phyloP scores from a whole-genome alignment of 225 moss, liverwort and hornwort genomes.

The Sphagnum tenellum region DNA sequence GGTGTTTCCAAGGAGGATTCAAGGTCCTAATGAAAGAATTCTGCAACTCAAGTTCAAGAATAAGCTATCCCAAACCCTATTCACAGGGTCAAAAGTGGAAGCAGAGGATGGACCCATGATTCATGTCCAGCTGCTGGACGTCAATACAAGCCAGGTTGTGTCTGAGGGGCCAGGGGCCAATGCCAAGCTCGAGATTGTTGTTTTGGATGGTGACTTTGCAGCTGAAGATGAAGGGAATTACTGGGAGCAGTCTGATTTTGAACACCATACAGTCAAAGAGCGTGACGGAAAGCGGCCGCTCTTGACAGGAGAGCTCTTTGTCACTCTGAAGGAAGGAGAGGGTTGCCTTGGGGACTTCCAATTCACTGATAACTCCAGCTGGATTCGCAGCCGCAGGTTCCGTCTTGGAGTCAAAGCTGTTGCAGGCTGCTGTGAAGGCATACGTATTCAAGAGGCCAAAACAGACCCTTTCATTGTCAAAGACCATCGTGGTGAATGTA shows the following conservation, averaged over 20 bases:
- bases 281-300: slow-evolving; percentile 39
- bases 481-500: slow-evolving; percentile 47
- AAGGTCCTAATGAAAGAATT: slow-evolving; percentile 28
- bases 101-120: slow-evolving; percentile 32
- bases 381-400: slow-evolving; percentile 47
- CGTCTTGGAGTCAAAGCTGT: slow-evolving; percentile 34
- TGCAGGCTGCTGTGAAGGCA: slow-evolving; percentile 26
- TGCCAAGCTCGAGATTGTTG: slow-evolving; percentile 38
- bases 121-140: slow-evolving; percentile 32
- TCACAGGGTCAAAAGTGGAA: slow-evolving; percentile 43
- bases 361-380: slow-evolving; percentile 41
- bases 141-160: slow-evolving; percentile 26
- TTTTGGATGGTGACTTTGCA: slow-evolving; percentile 42
- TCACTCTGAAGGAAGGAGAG: slow-evolving; percentile 32
- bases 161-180: slow-evolving; percentile 25
- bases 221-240: slow-evolving; percentile 34
- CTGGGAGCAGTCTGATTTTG: slow-evolving; percentile 36
- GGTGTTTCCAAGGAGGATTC: slow-evolving; percentile 32
- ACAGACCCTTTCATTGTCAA: slow-evolving; percentile 43
- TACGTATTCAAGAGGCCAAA: slow-evolving; percentile 44
- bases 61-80: slow-evolving; percentile 33
- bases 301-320: slow-evolving; percentile 30
- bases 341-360: slow-evolving; percentile 33
- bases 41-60: slow-evolving; percentile 38
- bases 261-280: slow-evolving; percentile 26